Evolutionary conservation across 768 basidiomycete species (phyloP), one percentile per base, ranked within the genome.

Genomic region (Infundibulicybe gibba): DNA sequence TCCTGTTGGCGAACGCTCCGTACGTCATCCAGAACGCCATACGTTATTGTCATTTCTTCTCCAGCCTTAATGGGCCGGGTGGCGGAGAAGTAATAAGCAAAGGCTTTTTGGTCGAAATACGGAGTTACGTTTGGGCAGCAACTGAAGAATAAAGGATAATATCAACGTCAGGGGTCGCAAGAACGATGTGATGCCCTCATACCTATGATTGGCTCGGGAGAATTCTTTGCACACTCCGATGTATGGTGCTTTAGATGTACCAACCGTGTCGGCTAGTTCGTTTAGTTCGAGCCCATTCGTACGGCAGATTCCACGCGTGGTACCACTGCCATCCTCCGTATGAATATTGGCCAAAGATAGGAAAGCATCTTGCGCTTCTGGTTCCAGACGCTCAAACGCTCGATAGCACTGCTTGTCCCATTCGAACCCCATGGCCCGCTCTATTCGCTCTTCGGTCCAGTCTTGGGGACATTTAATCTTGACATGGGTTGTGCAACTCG

Each of bases 171-270:
- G 13, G 12, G 11, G n/a, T n/a, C 8, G 9, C 21, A 11, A 17
- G 40, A 19, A 44, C 11, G 9, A 14, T 17, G 8, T 32, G 11
- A 41, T n/a, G 40, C 33, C 47, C 11, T 19, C 43, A 14, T 47
- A 66, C 69, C 69, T 69, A 43, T 70, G 69, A 40, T 70, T 72
- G 37, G 69, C 54, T 17, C 68, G 63, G n/a, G 66, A 65, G 41
- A 65, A 55, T 6, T 53, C 47, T 11, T 59, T 60, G 49, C 58
- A 65, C 3, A 63, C 57, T 9, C 56, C 64, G 14, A 49, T 51
- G 47, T 67, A 65, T 37, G 48, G 47, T 5, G 53, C 44, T 45
- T 49, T 37, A 25, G 3, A 25, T 25, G 25, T 8, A 8, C 25
- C 25, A 8, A 25, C 25, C 4, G 8, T 8, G 25, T 25, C 25